phyloP scores from a whole-genome alignment of 495 filamentous ascomycete genomes.

The Bryoglossum gracile region DNA sequence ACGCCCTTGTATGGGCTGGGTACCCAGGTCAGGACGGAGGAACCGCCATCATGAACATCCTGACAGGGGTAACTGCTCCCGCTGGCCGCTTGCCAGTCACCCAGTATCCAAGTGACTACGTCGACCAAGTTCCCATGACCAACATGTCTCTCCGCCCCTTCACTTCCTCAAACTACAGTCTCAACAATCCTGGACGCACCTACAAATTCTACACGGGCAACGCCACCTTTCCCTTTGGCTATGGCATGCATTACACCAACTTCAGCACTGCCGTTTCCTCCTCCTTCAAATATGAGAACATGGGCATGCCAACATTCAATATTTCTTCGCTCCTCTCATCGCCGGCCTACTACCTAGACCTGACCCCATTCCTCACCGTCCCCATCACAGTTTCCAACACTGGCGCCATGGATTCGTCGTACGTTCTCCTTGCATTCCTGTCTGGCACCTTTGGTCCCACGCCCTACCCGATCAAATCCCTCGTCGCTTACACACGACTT shows the following conservation, averaged over 20 bases:
- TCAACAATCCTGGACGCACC: conserved; percentile 37
- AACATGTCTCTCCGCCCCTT: conserved; percentile 51
- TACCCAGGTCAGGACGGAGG: conserved; percentile 57
- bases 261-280: conserved; percentile 33
- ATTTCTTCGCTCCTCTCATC: conserved; percentile 24
- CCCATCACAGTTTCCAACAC: conserved; percentile 42
- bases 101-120: conserved; percentile 50
- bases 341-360: conserved; percentile 15
- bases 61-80: conserved; percentile 37
- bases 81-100: conserved; percentile 52
- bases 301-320: conserved; percentile 26
- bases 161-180: conserved; percentile 6
- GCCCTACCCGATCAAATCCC: conserved; percentile 57
- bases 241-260: conserved; percentile 47
- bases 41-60: conserved; percentile 45
- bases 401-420: conserved; percentile 48
- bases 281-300: conserved; percentile 22
- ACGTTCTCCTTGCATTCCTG: conserved; percentile 50
- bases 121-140: conserved; percentile 43
- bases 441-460: conserved; percentile 47
- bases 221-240: conserved; percentile 48
- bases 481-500: conserved; percentile 53
- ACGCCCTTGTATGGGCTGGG: conserved; percentile 52
- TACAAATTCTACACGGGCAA: conserved; percentile 55
- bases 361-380: conserved; percentile 40